Evolutionary conservation across 2,329 filamentous ascomycete species (phyloP).

Genomic region (Metarhizium anisopliae): DNA sequence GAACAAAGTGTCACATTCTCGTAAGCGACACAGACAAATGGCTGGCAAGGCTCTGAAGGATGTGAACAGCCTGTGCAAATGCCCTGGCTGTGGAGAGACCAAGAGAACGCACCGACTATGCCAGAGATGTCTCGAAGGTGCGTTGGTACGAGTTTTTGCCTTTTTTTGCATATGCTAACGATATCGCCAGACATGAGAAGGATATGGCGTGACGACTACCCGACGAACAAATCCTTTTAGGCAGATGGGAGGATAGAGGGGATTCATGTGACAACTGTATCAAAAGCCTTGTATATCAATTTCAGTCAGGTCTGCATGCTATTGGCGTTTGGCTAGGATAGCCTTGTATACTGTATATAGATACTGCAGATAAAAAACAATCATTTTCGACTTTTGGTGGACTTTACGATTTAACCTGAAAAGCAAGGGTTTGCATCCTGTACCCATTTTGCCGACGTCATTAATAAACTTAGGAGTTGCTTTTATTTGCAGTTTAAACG

Average conservation of each 20-base stretch:
- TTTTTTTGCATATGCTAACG: background rate
- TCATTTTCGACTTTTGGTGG: background rate
- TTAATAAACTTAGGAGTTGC: background rate
- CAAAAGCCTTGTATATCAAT: constrained; percentile 21
- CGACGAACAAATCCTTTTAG: constrained; percentile 24
- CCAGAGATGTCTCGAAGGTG: constrained; percentile 77
- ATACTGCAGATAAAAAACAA: constrained; percentile 2
- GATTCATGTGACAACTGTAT: constrained; percentile 13
- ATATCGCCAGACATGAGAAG: constrained; percentile 33
- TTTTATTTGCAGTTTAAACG: background rate
- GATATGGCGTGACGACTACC: constrained; percentile 33
- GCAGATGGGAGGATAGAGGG: constrained; percentile 5
- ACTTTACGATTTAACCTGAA: background rate
- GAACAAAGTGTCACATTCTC: constrained; percentile 97
- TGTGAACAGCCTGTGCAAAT: constrained; percentile 77
- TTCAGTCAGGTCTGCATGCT: constrained; percentile 22
- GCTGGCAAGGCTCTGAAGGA: constrained; percentile 93
- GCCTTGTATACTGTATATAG: constrained; percentile 20
- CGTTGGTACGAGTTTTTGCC: constrained; percentile 19
- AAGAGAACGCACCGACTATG: constrained; percentile 89
- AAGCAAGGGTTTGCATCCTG: background rate
- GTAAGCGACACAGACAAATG: constrained; percentile 88
- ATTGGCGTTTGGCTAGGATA: constrained; percentile 23
- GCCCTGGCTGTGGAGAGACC: constrained; percentile 75
- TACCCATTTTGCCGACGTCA: no score